These are phyloP conservation scores for Leccinum aurantiacum DNA, from an alignment of 768 basidiomycete species.

Conservation along the genomic window DNA sequence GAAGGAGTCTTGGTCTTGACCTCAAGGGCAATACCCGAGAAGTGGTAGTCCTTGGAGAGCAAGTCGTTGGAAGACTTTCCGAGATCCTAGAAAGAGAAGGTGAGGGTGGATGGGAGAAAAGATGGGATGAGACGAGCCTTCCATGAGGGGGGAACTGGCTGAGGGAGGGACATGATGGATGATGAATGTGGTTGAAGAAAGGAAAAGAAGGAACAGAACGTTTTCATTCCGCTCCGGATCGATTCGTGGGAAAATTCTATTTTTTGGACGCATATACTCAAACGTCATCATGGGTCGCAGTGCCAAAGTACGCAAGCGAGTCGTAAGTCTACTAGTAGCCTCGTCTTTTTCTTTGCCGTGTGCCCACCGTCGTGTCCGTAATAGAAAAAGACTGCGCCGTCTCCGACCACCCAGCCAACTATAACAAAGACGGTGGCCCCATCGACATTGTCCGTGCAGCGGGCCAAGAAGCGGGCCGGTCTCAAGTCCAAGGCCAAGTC, in stretches of 20 bases:
- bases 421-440: neutral
- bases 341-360: neutral
- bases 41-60: slow-evolving; percentile 88
- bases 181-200: slow-evolving; percentile 11
- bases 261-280: neutral
- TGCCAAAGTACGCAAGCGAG: slow-evolving; percentile 37
- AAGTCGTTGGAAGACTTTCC: slow-evolving; percentile 98
- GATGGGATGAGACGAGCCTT: slow-evolving; percentile 51
- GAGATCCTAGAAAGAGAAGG: slow-evolving; percentile 60
- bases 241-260: slow-evolving; percentile 31
- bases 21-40: slow-evolving; percentile 70
- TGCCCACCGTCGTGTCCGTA: neutral
- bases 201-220: neutral
- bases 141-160: slow-evolving; percentile 97
- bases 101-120: neutral
- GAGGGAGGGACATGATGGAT: slow-evolving; percentile 78
- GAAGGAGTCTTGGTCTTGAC: slow-evolving; percentile 89
- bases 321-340: slow-evolving; percentile 22
- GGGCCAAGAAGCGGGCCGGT: slow-evolving; percentile 30
- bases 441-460: slow-evolving; percentile 11
- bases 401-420: slow-evolving; percentile 5
- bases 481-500: slow-evolving; percentile 25
- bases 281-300: slow-evolving; percentile 37
- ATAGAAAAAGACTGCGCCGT: slow-evolving; percentile 28
- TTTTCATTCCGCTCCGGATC: slow-evolving; percentile 22